Evolutionary conservation across 1,284 basidiomycete genomes (phyloP).

Genomic region (Ceratobasidium sp.): DNA sequence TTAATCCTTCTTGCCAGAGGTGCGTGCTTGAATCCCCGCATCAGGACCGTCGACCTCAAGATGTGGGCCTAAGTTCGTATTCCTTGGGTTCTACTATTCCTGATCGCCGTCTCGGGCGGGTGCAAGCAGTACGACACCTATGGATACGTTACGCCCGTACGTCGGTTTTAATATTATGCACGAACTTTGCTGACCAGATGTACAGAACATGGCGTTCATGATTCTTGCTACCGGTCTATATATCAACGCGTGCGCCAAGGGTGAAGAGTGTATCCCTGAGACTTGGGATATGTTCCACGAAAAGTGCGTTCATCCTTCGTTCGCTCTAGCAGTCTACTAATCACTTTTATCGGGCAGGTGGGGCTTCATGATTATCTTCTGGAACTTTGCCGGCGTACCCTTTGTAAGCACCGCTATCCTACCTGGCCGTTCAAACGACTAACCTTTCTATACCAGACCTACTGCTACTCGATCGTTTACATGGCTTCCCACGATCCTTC

Average conservation of each 20-base stretch:
- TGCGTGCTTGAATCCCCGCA: conserved; percentile 91
- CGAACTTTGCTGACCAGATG: neutral
- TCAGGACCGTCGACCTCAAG: conserved; percentile 95
- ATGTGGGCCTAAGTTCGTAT: conserved; percentile 99
- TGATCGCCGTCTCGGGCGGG: conserved; percentile 90
- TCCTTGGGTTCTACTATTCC: conserved; percentile 98
- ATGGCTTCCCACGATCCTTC: conserved; percentile 94
- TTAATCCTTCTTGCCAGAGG: conserved; percentile 61
- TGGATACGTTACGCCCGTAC: conserved; percentile 91
- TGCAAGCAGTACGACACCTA: conserved; percentile 96
- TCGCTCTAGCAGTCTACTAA: neutral
- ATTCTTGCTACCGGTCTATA: conserved; percentile 95
- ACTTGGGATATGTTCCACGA: conserved; percentile 99
- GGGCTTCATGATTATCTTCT: conserved; percentile 97
- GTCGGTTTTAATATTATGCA: conserved; percentile 53
- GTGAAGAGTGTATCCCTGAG: conserved; percentile 97
- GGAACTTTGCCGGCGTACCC: conserved; percentile 91
- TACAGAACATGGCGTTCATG: conserved; percentile 98
- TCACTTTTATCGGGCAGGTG: conserved; percentile 60
- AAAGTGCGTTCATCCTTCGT: conserved; percentile 67
- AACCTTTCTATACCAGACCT: conserved; percentile 72
- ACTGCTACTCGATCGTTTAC: conserved; percentile 97
- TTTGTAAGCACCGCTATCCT: conserved; percentile 67
- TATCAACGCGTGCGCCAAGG: conserved; percentile 95
- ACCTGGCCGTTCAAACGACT: conserved; percentile 54